phyloP scores from a whole-genome alignment of 2,329 filamentous ascomycete species.

The Microsporum ferrugineum region DNA sequence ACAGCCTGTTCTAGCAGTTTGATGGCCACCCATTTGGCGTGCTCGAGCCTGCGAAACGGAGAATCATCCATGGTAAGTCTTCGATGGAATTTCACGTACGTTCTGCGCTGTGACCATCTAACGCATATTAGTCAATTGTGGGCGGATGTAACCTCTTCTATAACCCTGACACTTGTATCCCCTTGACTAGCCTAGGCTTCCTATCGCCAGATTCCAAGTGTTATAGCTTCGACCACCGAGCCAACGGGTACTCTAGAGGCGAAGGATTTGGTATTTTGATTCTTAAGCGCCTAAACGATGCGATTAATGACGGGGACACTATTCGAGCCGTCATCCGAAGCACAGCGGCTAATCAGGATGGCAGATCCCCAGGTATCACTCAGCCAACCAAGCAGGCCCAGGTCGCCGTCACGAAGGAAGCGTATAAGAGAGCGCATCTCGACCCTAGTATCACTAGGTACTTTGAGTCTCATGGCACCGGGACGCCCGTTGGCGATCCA shows the following conservation, averaged over 20 bases:
- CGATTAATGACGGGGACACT: conserved; percentile 25
- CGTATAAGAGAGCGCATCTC: conserved; percentile 23
- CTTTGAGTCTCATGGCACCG: conserved; percentile 25
- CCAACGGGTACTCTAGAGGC: conserved; percentile 27
- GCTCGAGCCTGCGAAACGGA: conserved; percentile 14
- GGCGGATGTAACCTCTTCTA: no score
- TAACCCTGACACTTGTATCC: no score
- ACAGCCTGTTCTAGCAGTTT: conserved; percentile 21
- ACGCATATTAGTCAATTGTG: no score
- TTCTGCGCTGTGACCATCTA: conserved; percentile 3
- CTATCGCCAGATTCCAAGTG: conserved; percentile 19
- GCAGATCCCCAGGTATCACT: conserved; percentile 17
- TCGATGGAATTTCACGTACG: no score
- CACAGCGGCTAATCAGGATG: conserved; percentile 23
- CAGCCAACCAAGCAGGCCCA: conserved; percentile 17
- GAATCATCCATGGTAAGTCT: conserved; percentile 12
- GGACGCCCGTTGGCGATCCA: conserved; percentile 23
- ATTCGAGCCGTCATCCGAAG: conserved; percentile 26
- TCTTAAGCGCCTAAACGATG: conserved; percentile 22
- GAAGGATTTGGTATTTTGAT: conserved; percentile 26
- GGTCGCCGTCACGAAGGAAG: conserved; percentile 22
- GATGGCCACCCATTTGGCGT: conserved; percentile 22
- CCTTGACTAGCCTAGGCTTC: conserved; percentile 7
- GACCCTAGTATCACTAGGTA: conserved; percentile 5
- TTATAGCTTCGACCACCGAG: conserved; percentile 24